phyloP scores from a whole-genome alignment of 2,329 filamentous ascomycete species.

The Nemania sp. region DNA sequence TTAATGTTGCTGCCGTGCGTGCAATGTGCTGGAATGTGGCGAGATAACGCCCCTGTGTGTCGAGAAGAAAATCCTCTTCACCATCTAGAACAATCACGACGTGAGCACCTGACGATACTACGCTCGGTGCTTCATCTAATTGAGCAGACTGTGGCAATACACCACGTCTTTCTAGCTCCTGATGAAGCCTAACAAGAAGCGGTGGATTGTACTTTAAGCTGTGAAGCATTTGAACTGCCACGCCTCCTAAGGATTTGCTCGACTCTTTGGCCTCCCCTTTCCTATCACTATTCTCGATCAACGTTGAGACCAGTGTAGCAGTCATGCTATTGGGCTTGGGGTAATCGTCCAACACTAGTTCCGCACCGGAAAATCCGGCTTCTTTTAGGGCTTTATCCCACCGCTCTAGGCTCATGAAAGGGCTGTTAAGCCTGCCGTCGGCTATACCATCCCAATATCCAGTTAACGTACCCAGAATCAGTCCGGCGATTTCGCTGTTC shows the following conservation, averaged over 20 bases:
- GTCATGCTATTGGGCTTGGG: background rate
- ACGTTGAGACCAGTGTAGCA: background rate
- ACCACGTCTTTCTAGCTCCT: too few relatives aligned
- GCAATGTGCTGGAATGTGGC: conserved; percentile 36
- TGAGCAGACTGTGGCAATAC: too few relatives aligned
- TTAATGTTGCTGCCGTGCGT: conserved; percentile 29
- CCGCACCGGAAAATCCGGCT: conserved; percentile 42
- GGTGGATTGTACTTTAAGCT: too few relatives aligned
- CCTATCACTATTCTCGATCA: background rate
- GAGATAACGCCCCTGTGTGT: too few relatives aligned
- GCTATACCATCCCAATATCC: conserved; percentile 33
- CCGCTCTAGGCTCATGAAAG: conserved; percentile 24
- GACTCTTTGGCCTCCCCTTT: background rate
- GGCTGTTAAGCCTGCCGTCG: conserved; percentile 23
- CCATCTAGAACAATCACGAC: too few relatives aligned
- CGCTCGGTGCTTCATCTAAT: too few relatives aligned
- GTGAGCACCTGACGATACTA: too few relatives aligned
- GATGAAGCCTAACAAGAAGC: too few relatives aligned
- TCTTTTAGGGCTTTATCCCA: conserved; percentile 40
- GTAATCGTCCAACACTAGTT: conserved; percentile 44
- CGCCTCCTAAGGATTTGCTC: background rate
- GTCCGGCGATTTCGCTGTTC: conserved; percentile 19
- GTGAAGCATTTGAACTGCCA: background rate
- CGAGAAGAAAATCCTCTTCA: conserved; percentile 14
- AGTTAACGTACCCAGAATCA: conserved; percentile 22